A percentile compares a stretch with the other conserved stretches of the same genome.
phyloP scores from a whole-genome alignment of 768 basidiomycete genomes.

The Tricholoma sp. region DNA sequence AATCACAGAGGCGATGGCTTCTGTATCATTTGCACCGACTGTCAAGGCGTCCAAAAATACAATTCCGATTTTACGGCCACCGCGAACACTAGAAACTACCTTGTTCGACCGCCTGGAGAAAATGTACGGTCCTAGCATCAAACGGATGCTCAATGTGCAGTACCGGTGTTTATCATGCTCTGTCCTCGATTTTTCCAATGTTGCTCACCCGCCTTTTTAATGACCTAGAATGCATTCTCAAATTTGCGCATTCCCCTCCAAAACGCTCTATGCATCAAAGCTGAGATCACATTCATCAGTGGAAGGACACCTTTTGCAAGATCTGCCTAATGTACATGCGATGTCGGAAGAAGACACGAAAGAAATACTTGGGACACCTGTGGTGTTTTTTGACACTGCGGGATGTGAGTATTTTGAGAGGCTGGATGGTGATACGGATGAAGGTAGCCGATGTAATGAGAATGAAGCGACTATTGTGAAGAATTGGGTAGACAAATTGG shows the following conservation, averaged over 20 bases:
- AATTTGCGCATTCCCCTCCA: conserved; percentile 85
- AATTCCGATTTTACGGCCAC: conserved; percentile 39
- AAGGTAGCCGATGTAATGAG: conserved; percentile 90
- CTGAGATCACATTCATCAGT: conserved; percentile 72
- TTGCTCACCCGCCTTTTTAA: neutral
- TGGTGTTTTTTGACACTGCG: conserved; percentile 92
- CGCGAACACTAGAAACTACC: conserved; percentile 78
- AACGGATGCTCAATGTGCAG: conserved; percentile 84
- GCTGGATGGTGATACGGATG: conserved; percentile 71
- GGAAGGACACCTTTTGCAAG: conserved; percentile 62
- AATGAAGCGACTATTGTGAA: conserved; percentile 89
- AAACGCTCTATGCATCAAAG: conserved; percentile 69
- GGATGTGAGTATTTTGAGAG: conserved; percentile 93
- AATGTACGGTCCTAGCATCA: conserved; percentile 81
- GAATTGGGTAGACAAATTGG: conserved; percentile 78
- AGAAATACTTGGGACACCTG: conserved; percentile 70
- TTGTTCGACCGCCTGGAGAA: conserved; percentile 88
- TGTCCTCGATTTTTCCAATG: neutral
- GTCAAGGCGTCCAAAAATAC: conserved; percentile 9
- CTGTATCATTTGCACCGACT: neutral
- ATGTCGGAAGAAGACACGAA: conserved; percentile 60
- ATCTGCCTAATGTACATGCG: conserved; percentile 51
- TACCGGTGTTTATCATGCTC: conserved; percentile 55
- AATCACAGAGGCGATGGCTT: neutral
- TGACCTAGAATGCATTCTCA: conserved; percentile 72